These are phyloP conservation scores for Botrytis elliptica DNA, from an alignment of 2,329 filamentous ascomycete species.

Conservation along the genomic window DNA sequence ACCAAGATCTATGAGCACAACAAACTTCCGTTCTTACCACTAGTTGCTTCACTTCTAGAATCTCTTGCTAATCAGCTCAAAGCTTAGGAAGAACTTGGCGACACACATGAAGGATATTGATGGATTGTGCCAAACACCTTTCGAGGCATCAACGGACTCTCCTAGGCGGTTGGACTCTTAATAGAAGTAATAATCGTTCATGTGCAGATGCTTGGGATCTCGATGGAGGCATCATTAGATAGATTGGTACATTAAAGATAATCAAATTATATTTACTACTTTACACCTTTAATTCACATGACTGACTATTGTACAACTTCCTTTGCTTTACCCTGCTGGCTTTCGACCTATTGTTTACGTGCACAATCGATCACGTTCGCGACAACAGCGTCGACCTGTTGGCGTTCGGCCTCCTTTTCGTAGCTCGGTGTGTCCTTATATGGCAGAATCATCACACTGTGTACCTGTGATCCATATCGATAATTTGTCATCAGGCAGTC, in stretches of 20 bases:
- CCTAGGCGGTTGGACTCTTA: too few species aligned
- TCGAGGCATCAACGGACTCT: background rate
- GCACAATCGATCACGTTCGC: background rate
- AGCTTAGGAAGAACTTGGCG: background rate
- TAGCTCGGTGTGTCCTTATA: background rate
- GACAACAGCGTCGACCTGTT: background rate
- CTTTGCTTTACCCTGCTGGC: background rate
- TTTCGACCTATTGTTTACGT: background rate
- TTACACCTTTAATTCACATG: background rate
- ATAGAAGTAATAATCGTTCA: background rate
- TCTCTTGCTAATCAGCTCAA: background rate
- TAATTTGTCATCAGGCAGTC: background rate
- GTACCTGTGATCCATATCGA: background rate
- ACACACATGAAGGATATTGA: too few species aligned
- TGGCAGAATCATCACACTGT: background rate
- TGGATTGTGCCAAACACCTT: too few species aligned
- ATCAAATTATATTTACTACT: background rate
- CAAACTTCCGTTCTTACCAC: background rate
- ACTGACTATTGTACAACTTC: background rate
- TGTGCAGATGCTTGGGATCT: background rate
- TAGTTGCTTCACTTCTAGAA: background rate
- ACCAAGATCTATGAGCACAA: constrained; percentile 43
- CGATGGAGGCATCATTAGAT: background rate
- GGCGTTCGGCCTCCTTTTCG: background rate
- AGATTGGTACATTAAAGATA: background rate